phyloP scores from a whole-genome alignment of 495 filamentous ascomycete species.

The Penicillium odoratum region DNA sequence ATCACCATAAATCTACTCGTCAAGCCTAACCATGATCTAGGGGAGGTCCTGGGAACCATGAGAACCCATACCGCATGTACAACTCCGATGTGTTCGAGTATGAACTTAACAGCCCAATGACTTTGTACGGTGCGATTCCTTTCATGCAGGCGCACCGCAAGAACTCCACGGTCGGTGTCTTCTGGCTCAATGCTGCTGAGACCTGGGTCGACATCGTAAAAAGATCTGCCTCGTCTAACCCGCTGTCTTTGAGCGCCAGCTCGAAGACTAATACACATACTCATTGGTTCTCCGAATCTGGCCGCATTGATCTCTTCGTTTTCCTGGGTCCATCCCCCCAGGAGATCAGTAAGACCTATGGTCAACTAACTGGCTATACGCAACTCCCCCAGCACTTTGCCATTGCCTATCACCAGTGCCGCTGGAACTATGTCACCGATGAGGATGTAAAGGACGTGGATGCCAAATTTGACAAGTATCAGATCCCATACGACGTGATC shows the following conservation, averaged over 20 bases:
- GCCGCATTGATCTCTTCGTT: conserved; percentile 87
- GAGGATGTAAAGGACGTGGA: conserved; percentile 96
- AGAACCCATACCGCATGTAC: conserved; percentile 92
- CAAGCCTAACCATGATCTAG: conserved; percentile 32
- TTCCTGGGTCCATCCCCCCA: conserved; percentile 85
- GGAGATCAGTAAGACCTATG: conserved; percentile 77
- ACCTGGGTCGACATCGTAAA: conserved; percentile 97
- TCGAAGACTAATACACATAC: conserved; percentile 77
- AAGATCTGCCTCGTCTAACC: conserved; percentile 70
- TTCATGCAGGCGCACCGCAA: conserved; percentile 97
- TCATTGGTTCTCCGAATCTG: conserved; percentile 95
- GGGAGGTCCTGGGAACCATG: conserved; percentile 80
- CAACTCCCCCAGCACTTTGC: conserved; percentile 89
- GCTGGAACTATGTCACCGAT: conserved; percentile 98
- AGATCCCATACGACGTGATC: conserved; percentile 97
- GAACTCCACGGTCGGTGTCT: conserved; percentile 91
- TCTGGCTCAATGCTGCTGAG: conserved; percentile 97
- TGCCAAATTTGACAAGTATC: conserved; percentile 88
- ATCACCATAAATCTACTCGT: neutral
- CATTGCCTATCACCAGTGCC: conserved; percentile 92
- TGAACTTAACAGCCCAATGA: conserved; percentile 95
- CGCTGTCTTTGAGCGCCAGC: conserved; percentile 68
- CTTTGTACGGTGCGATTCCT: conserved; percentile 93
- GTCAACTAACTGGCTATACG: conserved; percentile 91
- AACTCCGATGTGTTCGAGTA: conserved; percentile 98